Base-by-base conservation (phyloP, 805 yeast genomes). In the Trichomonascus vanleenenianus region DNA sequence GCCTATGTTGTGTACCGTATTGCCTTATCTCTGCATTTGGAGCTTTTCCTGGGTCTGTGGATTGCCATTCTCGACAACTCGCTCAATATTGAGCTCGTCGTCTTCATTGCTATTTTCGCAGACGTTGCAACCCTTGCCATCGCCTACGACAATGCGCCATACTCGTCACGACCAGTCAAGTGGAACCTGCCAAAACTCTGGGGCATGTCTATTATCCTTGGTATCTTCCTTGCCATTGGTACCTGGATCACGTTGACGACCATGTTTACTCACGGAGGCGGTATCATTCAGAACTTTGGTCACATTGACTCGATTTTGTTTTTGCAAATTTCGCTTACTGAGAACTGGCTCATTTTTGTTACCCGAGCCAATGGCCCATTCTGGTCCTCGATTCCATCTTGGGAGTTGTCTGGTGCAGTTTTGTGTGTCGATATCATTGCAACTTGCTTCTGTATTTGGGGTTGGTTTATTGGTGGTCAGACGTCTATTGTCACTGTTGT, bases 391-490 rank as follows among this genome's bases (percentile, higher is more conserved):
- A 63, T 76, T 50, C 96, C 96, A 75, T 88, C 96, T 42, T 88
- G 96, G 96, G 95, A 87, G 77, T 80, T 87, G 73, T 59, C 93
- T 61, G 95, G 95, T 75, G 96, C 96, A 62, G 96, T 87, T 61
- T 76, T 85, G 66, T 71, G 72, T 65, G 96, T 87, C 66, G 96
- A 87, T 72, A 71, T 87, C 75, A 72, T 88, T 61, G 95, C 96
- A 57, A 88, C 96, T 53, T 76, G 85, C 79, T 88, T 87, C 81
- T 74, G 87, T 62, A 71, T 87, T 65, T 88, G 86, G 81, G 96
- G 96, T 61, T 88, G 95, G 96, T 87, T 94, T 91, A 83, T 94
- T 57, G 95, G 85, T 72, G 88, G 88, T 81, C 86, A 93, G 88
- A 88, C 91, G 68, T 95, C 91, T 73, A 83, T 88, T 59, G 96